Base-by-base conservation (phyloP, 192 early-diverging fungal species). In the Piromyces sp. region DNA sequence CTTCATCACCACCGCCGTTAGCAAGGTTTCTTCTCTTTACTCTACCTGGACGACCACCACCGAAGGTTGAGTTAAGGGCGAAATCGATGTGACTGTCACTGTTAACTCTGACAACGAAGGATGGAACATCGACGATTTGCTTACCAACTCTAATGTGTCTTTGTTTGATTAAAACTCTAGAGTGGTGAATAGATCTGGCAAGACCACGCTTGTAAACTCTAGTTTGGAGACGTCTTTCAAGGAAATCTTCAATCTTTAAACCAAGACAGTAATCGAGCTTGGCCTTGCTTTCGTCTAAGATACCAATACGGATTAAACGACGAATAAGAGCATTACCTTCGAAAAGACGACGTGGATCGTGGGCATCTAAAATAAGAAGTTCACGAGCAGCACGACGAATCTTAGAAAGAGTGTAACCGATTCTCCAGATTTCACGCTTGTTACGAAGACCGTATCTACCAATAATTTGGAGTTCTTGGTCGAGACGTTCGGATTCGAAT, bases 351-450 rank as follows among this genome's bases (percentile, higher is more conserved):
- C 94, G 93, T 84, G 97, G 94, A 89, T 97, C 95, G 93, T 97
- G 97, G 86, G 92, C 93, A 82, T 97, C 95, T 81, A 98, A 91
- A 82, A 95, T 98, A 84, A 99, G 91, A 83, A 99, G 94, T 90
- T 99, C 96, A 97, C 97, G 96, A 84, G 97, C 97, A 83, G 97
- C 97, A 98, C 97, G 97, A 92, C 97, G 97, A 86, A 99, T 97
- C 90, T 98, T 97, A 89, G 97, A 99, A 84, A 99, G 93, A 84
- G 94, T 95, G 89, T 92, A 94, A 84, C 94, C 95, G 81, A 99
- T 94, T 87, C 97, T 93, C 94, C 94, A 99, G 91, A 99, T 96
- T 91, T 99, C 97, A 84, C 94, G 95, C 94, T 98, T 99, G 95
- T 96, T 97, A 84, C 93, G 91, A 87, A 99, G 94, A 90, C 96